phyloP scores from a whole-genome alignment of 1,139 yeast genomes.

The Saccharomyces hybrid region DNA sequence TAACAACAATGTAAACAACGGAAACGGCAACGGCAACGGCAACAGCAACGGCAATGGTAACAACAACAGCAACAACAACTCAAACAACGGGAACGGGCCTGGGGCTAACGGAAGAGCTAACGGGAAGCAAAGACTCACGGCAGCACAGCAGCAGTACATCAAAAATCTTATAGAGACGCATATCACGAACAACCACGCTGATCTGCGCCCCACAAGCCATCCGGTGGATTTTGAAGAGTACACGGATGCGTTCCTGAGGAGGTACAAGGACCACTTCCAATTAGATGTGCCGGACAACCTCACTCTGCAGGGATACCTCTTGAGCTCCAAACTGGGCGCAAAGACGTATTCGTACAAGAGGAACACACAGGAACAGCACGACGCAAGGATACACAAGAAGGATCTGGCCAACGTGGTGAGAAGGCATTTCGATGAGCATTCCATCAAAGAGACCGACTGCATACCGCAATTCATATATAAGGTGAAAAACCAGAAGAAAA shows the following conservation, averaged over 20 bases:
- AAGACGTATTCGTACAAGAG: slow-evolving; percentile 25
- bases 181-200: slow-evolving; percentile 29
- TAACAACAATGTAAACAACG: slow-evolving; percentile 10
- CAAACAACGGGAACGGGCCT: slow-evolving; percentile 1
- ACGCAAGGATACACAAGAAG: slow-evolving; percentile 24
- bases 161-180: slow-evolving; percentile 24
- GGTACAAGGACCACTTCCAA: slow-evolving; percentile 29
- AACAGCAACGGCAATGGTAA: not conserved
- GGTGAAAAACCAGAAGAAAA: slow-evolving; percentile 27
- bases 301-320: slow-evolving; percentile 27
- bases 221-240: slow-evolving; percentile 28
- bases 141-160: slow-evolving; percentile 31
- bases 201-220: slow-evolving; percentile 13
- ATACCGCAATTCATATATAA: slow-evolving; percentile 33
- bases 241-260: slow-evolving; percentile 29
- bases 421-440: slow-evolving; percentile 24
- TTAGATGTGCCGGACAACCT: slow-evolving; percentile 26
- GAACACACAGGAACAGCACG: slow-evolving; percentile 17
- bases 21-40: too few relatives aligned
- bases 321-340: slow-evolving; percentile 30
- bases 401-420: slow-evolving; percentile 25
- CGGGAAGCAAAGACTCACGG: slow-evolving; percentile 27
- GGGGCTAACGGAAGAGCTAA: slow-evolving; percentile 10
- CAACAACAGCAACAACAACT: slow-evolving; percentile 4
- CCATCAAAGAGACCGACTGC: slow-evolving; percentile 28